These are phyloP conservation scores for Suhomyces terraborum DNA, from an alignment of 1,139 yeast species.

Conservation along the genomic window DNA sequence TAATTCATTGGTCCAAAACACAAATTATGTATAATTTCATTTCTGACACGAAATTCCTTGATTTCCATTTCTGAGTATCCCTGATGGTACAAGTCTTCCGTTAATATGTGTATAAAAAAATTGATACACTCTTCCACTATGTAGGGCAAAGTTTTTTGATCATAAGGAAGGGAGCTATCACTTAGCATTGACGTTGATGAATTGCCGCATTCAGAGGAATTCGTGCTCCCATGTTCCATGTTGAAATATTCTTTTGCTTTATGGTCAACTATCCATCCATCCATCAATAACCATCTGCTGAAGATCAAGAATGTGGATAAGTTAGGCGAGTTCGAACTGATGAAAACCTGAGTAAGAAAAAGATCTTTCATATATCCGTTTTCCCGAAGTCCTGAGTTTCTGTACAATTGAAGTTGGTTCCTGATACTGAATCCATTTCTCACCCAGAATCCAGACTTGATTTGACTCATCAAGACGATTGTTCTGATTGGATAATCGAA, in stretches of 20 bases:
- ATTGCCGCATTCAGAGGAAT: not conserved
- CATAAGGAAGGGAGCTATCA: conserved; percentile 28
- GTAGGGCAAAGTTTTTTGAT: conserved; percentile 48
- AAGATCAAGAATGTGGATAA: conserved; percentile 60
- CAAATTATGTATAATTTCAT: conserved; percentile 77
- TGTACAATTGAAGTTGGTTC: conserved; percentile 77
- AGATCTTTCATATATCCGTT: conserved; percentile 79
- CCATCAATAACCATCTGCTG: conserved; percentile 71
- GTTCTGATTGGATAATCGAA: conserved; percentile 81
- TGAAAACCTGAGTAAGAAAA: conserved; percentile 67
- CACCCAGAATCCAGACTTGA: conserved; percentile 62
- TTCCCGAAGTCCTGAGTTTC: conserved; percentile 81
- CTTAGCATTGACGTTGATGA: not conserved
- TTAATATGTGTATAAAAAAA: conserved; percentile 65
- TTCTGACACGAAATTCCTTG: conserved; percentile 53
- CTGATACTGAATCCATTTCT: conserved; percentile 67
- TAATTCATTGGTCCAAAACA: conserved; percentile 75
- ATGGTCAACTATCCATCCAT: conserved; percentile 36
- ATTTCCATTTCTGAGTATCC: conserved; percentile 54
- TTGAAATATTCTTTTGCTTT: conserved; percentile 1
- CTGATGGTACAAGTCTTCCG: conserved; percentile 65
- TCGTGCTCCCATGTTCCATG: not conserved
- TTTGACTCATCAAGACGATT: conserved; percentile 56
- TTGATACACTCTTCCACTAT: conserved; percentile 82
- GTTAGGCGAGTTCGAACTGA: conserved; percentile 60